Base-by-base conservation (phyloP, 768 basidiomycete genomes). In the Tephrocybe sp. region DNA sequence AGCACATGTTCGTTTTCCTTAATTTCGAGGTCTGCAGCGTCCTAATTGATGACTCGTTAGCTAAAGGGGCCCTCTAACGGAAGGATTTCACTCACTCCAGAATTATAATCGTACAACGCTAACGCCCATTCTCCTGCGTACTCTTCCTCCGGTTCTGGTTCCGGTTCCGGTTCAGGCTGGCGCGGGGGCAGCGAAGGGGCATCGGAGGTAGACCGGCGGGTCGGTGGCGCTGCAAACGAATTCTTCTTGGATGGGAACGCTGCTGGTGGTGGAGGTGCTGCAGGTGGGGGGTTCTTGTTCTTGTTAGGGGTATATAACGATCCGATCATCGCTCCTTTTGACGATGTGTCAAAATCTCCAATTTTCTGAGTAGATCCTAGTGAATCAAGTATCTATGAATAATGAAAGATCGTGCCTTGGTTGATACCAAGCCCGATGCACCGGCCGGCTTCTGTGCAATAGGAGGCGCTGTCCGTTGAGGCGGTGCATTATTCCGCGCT, bases 91-190 rank as follows among this genome's bases (percentile, higher is more conserved):
- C 54, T 34, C 57, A 90, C 89, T 59, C 72, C 71, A 45, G 88
- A 84, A 37, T 70, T 70, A 69, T 88, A 92, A 53, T 88, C 88
- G 61, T 91, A 92, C 65, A 89, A 58, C 4, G 74, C 90, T 59
- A 90, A 83, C 14, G 81, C 88, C 90, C 90, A 92, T 54, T 88
- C 85, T 3, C 86, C 88, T 30, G 68, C 59, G 8, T 59, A 60
- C 44, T 68, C 73, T 28, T 73, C 60, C 46, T 68, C 67, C 12
- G 41, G 40, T 15, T 50, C 50, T 0, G 42, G 50, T 39, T 73
- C 72, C 2, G 36, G 48, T 72, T 58, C 68, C 18, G 68, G 66
- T 51, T 68, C 66, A 26, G 66, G 69, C 32, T 69, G 68, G 5
- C 62, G 60, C 24, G 60, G 65, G 41, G 63, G 51, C 57, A 67